Percentiles rank a stretch among this genome's conserved stretches.
Conservation (phyloP, 129 eudicot species). For the Helianthus annuus region DNA sequence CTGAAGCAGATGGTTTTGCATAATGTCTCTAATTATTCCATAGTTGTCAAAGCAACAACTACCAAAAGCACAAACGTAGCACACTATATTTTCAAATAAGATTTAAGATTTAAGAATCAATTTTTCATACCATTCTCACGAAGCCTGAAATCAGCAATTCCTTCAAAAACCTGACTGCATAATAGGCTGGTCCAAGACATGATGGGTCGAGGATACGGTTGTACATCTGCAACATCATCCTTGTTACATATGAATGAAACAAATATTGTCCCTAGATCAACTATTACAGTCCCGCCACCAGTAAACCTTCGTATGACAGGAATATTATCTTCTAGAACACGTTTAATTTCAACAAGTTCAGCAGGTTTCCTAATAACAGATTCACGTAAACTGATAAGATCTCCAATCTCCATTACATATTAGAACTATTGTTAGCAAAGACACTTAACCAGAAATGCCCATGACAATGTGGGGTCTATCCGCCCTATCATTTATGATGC, state of each 20-base stretch:
- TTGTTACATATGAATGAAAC: constrained; percentile 89
- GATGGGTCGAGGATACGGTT: constrained; percentile 89
- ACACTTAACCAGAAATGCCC: too few species aligned
- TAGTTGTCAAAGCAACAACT: too few species aligned
- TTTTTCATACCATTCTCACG: constrained; percentile 72
- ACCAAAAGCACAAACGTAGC: too few species aligned
- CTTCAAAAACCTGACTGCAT: constrained; percentile 71
- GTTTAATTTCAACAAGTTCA: constrained; percentile 70
- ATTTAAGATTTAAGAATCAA: too few species aligned
- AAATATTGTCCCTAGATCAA: constrained; percentile 68
- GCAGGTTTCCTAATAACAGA: constrained; percentile 91
- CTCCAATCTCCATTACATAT: too few species aligned
- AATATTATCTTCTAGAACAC: constrained; percentile 62
- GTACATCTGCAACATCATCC: constrained; percentile 69
- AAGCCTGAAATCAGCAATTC: constrained; percentile 68
- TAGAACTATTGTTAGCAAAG: too few species aligned
- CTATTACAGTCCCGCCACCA: too few species aligned
- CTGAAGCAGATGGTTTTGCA: too few species aligned
- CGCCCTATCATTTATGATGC: too few species aligned
- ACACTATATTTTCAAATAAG: too few species aligned
- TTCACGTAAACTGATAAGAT: too few species aligned
- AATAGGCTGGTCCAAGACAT: constrained; percentile 89
- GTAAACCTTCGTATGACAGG: constrained; percentile 91
- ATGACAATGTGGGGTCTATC: constrained; percentile 47
- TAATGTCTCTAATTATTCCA: too few species aligned